Evolutionary conservation across 2,329 filamentous ascomycete species (phyloP).

Genomic region (Cytospora chrysosperma): DNA sequence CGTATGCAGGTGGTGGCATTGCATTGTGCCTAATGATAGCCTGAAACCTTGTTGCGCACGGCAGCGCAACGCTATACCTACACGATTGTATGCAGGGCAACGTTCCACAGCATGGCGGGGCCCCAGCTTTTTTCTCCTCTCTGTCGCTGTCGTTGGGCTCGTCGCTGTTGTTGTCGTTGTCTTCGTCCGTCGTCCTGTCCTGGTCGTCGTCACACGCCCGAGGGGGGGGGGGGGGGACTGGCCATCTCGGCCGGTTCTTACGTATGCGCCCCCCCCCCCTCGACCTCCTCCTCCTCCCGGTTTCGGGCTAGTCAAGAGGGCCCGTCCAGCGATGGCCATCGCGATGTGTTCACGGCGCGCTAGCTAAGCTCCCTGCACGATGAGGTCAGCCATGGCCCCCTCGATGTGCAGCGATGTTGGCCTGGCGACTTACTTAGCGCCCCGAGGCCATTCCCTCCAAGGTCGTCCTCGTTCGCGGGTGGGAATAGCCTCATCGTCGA

Average conservation of each 20-base stretch:
- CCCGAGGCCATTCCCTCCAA: not conserved
- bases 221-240: too few species aligned
- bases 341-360: conserved; percentile 3
- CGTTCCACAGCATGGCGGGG: not conserved
- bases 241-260: too few species aligned
- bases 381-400: conserved; percentile 17
- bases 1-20: too few species aligned
- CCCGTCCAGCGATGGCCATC: conserved; percentile 3
- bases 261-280: too few species aligned
- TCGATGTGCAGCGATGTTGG: not conserved
- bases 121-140: not conserved
- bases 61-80: too few species aligned
- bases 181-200: too few species aligned
- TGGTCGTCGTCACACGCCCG: too few species aligned
- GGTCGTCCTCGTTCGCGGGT: not conserved
- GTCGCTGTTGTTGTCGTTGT: too few species aligned
- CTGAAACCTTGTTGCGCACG: too few species aligned
- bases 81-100: too few species aligned
- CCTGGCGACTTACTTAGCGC: not conserved
- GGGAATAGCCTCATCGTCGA: not conserved
- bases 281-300: not conserved
- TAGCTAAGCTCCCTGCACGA: conserved; percentile 20
- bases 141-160: too few species aligned
- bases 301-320: not conserved
- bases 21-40: too few species aligned